These are phyloP conservation scores for Phytopythium aichiense DNA, from an alignment of 352 stramenopile species.

Conservation along the genomic window DNA sequence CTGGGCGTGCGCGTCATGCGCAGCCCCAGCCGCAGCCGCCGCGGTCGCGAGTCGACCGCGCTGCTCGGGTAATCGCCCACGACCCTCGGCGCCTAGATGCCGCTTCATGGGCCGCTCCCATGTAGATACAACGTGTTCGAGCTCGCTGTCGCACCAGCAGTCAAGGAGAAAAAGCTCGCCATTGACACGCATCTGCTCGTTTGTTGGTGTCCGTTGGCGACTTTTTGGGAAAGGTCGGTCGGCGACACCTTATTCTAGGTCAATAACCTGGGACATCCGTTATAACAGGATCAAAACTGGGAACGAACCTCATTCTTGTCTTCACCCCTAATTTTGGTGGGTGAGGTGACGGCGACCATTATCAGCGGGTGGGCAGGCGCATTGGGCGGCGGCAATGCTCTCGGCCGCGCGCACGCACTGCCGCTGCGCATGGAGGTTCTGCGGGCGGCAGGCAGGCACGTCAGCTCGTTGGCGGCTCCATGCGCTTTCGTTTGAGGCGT, in stretches of 20 bases:
- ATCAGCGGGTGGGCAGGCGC: not conserved
- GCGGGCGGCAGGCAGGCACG: conserved; percentile 4
- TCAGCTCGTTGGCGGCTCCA: not conserved
- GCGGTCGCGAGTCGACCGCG: conserved; percentile 18
- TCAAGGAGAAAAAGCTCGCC: too few species aligned
- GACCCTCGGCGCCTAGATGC: not conserved
- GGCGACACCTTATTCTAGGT: not conserved
- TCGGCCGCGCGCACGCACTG: conserved; percentile 14
- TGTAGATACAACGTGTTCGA: not conserved
- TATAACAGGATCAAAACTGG: not conserved
- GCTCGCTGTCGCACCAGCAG: not conserved
- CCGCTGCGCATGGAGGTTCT: conserved; percentile 13
- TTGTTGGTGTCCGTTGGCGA: not conserved
- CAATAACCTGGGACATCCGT: too few species aligned
- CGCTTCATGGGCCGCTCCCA: not conserved
- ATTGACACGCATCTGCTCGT: too few species aligned
- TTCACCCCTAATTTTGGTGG: not conserved
- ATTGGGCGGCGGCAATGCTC: not conserved
- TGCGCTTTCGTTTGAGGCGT: not conserved
- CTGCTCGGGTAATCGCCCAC: conserved; percentile 19
- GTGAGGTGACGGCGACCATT: not conserved
- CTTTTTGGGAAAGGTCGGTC: not conserved
- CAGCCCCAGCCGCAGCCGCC: conserved; percentile 18
- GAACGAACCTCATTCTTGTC: not conserved
- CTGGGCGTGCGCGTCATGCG: conserved; percentile 36